These are phyloP conservation scores for Echria macrotheca DNA, from an alignment of 495 filamentous ascomycete species.

Conservation along the genomic window DNA sequence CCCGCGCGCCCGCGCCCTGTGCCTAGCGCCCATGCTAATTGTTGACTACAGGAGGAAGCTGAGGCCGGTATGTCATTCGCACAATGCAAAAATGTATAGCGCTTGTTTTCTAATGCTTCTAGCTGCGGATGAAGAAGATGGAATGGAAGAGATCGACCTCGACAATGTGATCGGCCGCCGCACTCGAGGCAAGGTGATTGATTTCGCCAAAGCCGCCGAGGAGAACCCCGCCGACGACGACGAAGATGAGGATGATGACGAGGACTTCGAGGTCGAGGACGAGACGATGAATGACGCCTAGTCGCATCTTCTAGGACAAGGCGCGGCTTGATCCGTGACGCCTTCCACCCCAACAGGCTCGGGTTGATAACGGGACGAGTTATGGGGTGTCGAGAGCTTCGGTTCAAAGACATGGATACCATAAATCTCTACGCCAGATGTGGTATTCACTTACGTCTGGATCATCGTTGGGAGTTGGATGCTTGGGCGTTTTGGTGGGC, in stretches of 20 bases:
- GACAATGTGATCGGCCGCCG: conserved; percentile 88
- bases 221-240: conserved; percentile 64
- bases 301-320: not conserved
- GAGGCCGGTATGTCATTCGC: conserved; percentile 40
- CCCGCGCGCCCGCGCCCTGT: not conserved
- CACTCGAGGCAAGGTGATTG: conserved; percentile 77
- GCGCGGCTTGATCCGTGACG: too few relatives aligned
- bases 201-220: conserved; percentile 76
- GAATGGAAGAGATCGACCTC: conserved; percentile 83
- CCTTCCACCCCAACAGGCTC: not conserved
- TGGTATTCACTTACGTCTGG: not conserved
- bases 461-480: conserved; percentile 1
- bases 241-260: conserved; percentile 76
- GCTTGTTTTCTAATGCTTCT: conserved; percentile 5
- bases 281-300: conserved; percentile 49
- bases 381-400: too few relatives aligned
- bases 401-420: too few relatives aligned
- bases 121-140: conserved; percentile 62
- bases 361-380: conserved; percentile 3
- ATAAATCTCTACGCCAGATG: too few relatives aligned
- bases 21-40: conserved; percentile 17
- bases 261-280: conserved; percentile 43
- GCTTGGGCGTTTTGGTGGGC: not conserved
- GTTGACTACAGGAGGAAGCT: conserved; percentile 19
- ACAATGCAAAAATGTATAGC: conserved; percentile 7